A percentile compares a stretch with the other conserved stretches of the same genome.
Conservation (phyloP, 1,284 basidiomycete genomes). For the Pyrrhoderma noxium region DNA sequence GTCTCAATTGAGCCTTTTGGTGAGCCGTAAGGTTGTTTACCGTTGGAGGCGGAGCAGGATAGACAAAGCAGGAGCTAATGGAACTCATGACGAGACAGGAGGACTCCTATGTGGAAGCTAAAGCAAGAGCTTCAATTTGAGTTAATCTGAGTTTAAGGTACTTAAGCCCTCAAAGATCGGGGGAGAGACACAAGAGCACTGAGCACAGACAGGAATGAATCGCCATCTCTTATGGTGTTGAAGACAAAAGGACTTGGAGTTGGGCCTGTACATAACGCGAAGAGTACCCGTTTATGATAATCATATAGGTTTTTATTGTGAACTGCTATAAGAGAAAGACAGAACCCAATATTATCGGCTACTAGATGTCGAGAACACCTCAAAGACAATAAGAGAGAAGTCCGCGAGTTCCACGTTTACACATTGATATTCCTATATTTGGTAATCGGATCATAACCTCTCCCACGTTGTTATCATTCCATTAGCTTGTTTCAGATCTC, state of each 20-base stretch:
- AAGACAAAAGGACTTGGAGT: slow-evolving; percentile 3
- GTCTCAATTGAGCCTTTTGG: slow-evolving; percentile 14
- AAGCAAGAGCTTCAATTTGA: not conserved
- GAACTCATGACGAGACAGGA: not conserved
- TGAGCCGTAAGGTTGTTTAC: slow-evolving; percentile 8
- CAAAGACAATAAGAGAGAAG: slow-evolving; percentile 14
- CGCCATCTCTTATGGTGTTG: slow-evolving; percentile 1
- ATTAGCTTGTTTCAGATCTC: too few relatives aligned
- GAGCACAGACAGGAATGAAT: not conserved
- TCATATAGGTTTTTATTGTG: not conserved
- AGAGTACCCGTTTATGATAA: not conserved
- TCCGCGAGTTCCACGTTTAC: too few relatives aligned
- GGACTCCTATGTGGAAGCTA: not conserved
- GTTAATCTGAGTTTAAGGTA: not conserved
- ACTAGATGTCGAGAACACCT: slow-evolving; percentile 1
- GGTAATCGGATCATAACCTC: too few relatives aligned
- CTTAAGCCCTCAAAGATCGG: not conserved
- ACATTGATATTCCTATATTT: too few relatives aligned
- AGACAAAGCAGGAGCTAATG: slow-evolving; percentile 2
- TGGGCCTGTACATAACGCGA: not conserved
- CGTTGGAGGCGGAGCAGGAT: slow-evolving; percentile 15
- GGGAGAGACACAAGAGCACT: not conserved
- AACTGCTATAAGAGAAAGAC: not conserved
- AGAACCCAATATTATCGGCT: not conserved
- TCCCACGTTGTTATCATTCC: too few relatives aligned